Base-by-base conservation (phyloP, 768 basidiomycete genomes). In the Pleurotus platypus region DNA sequence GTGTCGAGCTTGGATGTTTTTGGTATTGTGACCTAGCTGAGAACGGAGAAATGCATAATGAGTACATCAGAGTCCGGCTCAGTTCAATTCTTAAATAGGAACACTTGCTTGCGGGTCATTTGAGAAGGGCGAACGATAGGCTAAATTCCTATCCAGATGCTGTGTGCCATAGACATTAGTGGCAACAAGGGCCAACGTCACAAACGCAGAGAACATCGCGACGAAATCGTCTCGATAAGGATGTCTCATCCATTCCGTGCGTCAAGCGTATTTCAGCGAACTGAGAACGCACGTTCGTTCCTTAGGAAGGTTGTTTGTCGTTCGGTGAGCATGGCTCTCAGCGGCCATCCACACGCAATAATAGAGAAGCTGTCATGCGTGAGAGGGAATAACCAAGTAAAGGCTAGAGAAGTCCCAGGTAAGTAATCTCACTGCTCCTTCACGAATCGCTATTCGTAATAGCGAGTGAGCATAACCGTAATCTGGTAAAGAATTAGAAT, bases 1-100 rank as follows among this genome's bases (percentile, higher is more conserved):
- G 61, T 75, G 72, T 18, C 73, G 72, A n/a, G 67, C 63, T 46
- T 77, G 68, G 30, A 79, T 66, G 4, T 63, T 60, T 0, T 62
- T 60, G 20, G 72, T 78, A 58, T 79, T 66, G 45, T 72, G 69
- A 12, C 70, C 67, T 54, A 79, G 67, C 79, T 81, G 54, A 55
- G 22, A 35, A 35, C 4, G 11, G 30, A 35, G 30, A 35, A 35
- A 35, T 35, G 9, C 30, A 11, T 35, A 11, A 35, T 35, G 55
- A 38, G 22, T 51, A 5, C 15, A 38, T 35, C 11, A 30, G 15
- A 48, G 48, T 26, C 22, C 8, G 15, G 49, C 20, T 16, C 13
- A n/a, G 26, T 11, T 22, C 15, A 18, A 13, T 43, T 49, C 11
- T 35, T 37, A 16, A 11, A 30, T 51, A 8, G 48, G 3, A 11